Percentiles rank a stretch among this genome's conserved stretches.
phyloP scores from a whole-genome alignment of 768 basidiomycete species.

The Leccinum ochraceum region DNA sequence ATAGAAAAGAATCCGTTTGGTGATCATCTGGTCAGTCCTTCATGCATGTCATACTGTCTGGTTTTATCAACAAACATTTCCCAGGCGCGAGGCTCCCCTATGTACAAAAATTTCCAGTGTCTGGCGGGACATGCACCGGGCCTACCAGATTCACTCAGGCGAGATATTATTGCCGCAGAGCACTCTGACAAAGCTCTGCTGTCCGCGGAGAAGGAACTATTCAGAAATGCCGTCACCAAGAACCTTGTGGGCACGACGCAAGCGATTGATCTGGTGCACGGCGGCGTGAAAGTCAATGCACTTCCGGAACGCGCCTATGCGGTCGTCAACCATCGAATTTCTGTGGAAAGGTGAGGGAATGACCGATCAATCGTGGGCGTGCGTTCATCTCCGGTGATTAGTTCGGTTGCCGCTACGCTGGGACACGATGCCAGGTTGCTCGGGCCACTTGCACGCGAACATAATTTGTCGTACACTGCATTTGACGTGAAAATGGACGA shows the following conservation, averaged over 20 bases:
- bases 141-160: conserved; percentile 49
- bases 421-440: conserved; percentile 46
- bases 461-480: conserved; percentile 59
- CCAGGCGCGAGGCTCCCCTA: conserved; percentile 56
- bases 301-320: conserved; percentile 74
- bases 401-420: conserved; percentile 45
- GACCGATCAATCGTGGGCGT: neutral
- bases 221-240: conserved; percentile 40
- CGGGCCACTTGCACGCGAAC: conserved; percentile 45
- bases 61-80: neutral
- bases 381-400: conserved; percentile 6
- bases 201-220: conserved; percentile 49
- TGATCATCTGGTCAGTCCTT: conserved; percentile 45
- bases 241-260: conserved; percentile 70
- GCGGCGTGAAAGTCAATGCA: conserved; percentile 75
- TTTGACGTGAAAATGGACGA: conserved; percentile 48
- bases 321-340: conserved; percentile 72
- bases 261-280: conserved; percentile 71
- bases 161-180: conserved; percentile 47
- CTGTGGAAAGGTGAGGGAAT: conserved; percentile 50
- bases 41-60: neutral
- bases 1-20: conserved; percentile 67
- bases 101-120: conserved; percentile 66
- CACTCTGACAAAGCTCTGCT: conserved; percentile 52
- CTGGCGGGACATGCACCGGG: conserved; percentile 59